Conservation (phyloP, 768 basidiomycete species). For the Trametes villosa region DNA sequence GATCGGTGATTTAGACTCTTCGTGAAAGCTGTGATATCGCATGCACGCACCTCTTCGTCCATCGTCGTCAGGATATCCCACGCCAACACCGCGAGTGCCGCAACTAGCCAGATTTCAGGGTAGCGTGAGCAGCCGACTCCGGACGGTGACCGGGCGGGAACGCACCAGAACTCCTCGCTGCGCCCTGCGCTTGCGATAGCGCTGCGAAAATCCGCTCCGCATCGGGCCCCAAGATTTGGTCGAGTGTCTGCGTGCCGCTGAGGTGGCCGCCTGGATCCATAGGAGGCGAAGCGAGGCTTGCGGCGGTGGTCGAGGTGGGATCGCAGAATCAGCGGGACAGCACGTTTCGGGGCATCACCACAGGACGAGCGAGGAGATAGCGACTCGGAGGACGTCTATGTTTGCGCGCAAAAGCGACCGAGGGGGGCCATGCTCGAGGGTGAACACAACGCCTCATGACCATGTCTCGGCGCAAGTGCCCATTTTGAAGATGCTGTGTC, state of each 20-base stretch:
- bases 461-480: neutral
- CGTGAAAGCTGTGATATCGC: neutral
- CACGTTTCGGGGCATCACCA: neutral
- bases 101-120: conserved; percentile 1
- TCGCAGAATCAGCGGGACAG: neutral
- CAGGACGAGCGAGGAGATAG: neutral
- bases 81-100: conserved; percentile 16
- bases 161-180: conserved; percentile 10
- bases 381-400: neutral
- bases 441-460: neutral
- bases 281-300: neutral
- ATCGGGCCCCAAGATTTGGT: neutral
- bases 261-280: conserved; percentile 1
- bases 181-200: conserved; percentile 10
- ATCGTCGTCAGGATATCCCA: conserved; percentile 21
- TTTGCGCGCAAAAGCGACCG: neutral
- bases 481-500: conserved; percentile 3
- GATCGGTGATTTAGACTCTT: neutral
- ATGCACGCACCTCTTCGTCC: conserved; percentile 19
- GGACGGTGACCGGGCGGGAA: neutral
- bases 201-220: neutral
- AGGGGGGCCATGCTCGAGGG: neutral
- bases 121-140: neutral
- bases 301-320: conserved; percentile 1
- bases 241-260: neutral